These are phyloP conservation scores for Hura crepitans DNA, from an alignment of 441 rosid genomes.

Conservation along the genomic window DNA sequence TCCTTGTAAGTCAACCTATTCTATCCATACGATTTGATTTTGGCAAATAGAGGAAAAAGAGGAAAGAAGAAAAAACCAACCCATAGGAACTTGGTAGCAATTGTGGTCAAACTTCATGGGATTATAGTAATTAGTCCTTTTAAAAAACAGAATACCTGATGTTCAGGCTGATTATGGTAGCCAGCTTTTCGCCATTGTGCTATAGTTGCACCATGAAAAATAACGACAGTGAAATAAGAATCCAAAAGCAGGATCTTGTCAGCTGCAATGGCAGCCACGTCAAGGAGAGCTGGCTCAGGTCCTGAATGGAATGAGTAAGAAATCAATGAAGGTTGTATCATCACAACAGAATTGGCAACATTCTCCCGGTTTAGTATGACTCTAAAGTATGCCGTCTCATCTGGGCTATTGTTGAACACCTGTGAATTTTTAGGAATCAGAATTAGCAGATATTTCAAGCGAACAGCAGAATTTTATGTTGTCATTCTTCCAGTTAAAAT, in stretches of 20 bases:
- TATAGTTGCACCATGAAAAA: conserved; percentile 87
- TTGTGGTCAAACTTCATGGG: background rate
- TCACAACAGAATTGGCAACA: conserved; percentile 78
- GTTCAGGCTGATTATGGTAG: conserved; percentile 84
- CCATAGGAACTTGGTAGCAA: background rate
- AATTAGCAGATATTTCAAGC: conserved; percentile 19
- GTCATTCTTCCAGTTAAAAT: conserved; percentile 2
- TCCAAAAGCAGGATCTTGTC: conserved; percentile 85
- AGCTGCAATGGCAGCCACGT: conserved; percentile 83
- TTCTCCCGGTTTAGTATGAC: conserved; percentile 82
- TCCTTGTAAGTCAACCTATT: too few relatives aligned
- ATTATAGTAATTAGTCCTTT: background rate
- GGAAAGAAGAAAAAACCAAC: too few relatives aligned
- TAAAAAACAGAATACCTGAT: conserved; percentile 57
- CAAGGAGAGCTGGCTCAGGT: conserved; percentile 84
- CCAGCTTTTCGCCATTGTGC: conserved; percentile 98
- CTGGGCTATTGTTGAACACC: conserved; percentile 97
- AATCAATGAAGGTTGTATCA: conserved; percentile 95
- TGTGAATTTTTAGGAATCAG: conserved; percentile 30
- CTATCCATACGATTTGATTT: too few relatives aligned
- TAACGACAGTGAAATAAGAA: conserved; percentile 74
- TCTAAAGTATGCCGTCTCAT: conserved; percentile 92
- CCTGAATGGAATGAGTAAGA: conserved; percentile 81
- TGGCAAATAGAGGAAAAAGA: too few relatives aligned
- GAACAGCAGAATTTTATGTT: background rate